Conservation (phyloP, 352 stramenopile species). For the Elongisporangium prolatum region DNA sequence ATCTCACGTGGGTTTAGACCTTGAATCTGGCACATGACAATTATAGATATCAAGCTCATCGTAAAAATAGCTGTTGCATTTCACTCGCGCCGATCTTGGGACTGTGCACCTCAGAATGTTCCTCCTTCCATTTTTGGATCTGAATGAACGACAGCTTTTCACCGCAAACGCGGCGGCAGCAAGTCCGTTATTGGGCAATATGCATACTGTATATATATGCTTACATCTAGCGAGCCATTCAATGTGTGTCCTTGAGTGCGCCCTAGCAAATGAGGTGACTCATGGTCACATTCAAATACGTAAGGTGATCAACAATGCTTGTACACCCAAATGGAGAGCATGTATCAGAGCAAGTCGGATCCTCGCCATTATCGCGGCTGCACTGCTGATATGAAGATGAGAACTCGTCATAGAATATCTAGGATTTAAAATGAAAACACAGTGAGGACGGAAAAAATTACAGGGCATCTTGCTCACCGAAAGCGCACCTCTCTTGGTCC, state of each 20-base stretch:
- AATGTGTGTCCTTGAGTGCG: too few species aligned
- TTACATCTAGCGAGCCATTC: not conserved
- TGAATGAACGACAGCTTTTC: too few species aligned
- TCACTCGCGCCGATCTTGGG: not conserved
- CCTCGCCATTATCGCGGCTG: slow-evolving; percentile 54
- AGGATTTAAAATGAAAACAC: too few species aligned
- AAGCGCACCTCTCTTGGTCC: slow-evolving; percentile 57
- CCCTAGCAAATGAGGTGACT: slow-evolving; percentile 82
- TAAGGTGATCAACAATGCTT: slow-evolving; percentile 82
- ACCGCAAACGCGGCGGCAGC: not conserved
- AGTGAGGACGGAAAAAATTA: too few species aligned
- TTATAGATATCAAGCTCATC: not conserved
- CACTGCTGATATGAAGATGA: slow-evolving; percentile 57
- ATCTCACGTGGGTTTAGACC: not conserved
- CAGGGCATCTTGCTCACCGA: too few species aligned
- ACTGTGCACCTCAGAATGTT: not conserved
- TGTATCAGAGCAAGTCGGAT: slow-evolving; percentile 56
- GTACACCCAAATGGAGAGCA: slow-evolving; percentile 74
- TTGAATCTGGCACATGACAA: not conserved
- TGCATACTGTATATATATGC: not conserved
- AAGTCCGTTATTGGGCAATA: not conserved
- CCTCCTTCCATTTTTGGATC: not conserved
- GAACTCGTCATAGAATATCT: slow-evolving; percentile 85
- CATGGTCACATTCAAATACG: slow-evolving; percentile 87
- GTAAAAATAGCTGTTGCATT: not conserved